Conservation (phyloP, 805 yeast genomes). For the Pichia kluyveri region DNA sequence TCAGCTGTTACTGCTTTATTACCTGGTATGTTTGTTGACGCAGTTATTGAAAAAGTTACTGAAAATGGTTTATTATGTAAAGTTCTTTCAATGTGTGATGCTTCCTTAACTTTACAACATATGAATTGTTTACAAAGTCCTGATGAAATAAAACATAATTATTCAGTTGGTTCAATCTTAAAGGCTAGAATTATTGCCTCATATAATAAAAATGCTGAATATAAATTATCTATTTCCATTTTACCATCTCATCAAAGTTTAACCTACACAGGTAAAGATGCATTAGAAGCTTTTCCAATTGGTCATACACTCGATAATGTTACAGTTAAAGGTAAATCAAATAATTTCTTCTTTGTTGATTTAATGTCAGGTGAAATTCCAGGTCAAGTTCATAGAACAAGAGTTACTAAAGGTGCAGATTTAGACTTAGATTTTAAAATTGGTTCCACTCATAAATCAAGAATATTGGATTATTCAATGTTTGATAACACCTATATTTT, state of each 20-base stretch:
- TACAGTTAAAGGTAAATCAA: constrained; percentile 51
- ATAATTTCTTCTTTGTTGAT: constrained; percentile 46
- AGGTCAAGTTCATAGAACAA: constrained; percentile 78
- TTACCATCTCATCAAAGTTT: constrained; percentile 44
- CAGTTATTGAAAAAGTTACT: constrained; percentile 51
- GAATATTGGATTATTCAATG: constrained; percentile 62
- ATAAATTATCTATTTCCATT: constrained; percentile 55
- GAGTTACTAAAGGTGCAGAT: constrained; percentile 41
- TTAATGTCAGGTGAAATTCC: constrained; percentile 41
- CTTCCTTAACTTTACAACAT: constrained; percentile 62
- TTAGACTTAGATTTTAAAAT: constrained; percentile 41
- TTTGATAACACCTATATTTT: constrained; percentile 61
- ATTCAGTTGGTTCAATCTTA: constrained; percentile 55
- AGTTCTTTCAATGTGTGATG: constrained; percentile 67
- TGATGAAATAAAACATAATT: constrained; percentile 47
- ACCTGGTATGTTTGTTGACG: constrained; percentile 80
- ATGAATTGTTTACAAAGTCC: constrained; percentile 32
- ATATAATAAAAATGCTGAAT: constrained; percentile 38
- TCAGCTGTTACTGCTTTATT: constrained; percentile 71
- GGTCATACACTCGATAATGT: constrained; percentile 64
- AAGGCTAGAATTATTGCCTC: constrained; percentile 66
- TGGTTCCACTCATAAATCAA: constrained; percentile 66
- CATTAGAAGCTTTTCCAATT: constrained; percentile 59
- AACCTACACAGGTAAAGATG: constrained; percentile 17
- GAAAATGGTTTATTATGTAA: constrained; percentile 61